Base-by-base conservation (phyloP, 2,329 filamentous ascomycete genomes). In the Torrubiella hemipterigena region DNA sequence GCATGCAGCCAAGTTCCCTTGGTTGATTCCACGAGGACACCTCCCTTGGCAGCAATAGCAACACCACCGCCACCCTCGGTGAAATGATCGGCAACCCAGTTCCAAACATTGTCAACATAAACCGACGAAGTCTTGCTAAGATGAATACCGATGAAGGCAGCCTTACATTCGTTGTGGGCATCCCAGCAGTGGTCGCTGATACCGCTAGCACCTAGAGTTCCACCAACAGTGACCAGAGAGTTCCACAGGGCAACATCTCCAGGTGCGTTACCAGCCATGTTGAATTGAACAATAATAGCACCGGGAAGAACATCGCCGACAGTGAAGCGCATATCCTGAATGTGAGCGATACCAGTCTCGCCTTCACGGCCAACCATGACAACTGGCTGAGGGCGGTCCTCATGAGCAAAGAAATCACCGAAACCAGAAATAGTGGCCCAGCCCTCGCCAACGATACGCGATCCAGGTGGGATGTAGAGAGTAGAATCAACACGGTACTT, bases 381-480 rank as follows among this genome's bases (percentile, higher is more conserved):
- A 13, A 73, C 54, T 2, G 65, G 54, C 25, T 51, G 50, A 0
- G 72, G 70, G 25, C 51, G 52, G 52, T 46, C 33, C 63, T 51
- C 31, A 45, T 54, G 46, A 67, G 74, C 25, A 51, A 57, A 34
- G 41, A 32, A 43, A 27, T 34, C 25, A 8, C 69, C 69, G 6
- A 48, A 49, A 3, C 55, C 68, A 14, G 56, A 61, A 44, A 67
- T 65, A 5, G 57, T 55, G 10, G 68, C 59, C 56, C 67, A 70
- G 5, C 61, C 59, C 47, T 75, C 67, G 13, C 73, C 73, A 9
- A 71, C 55, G 19, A 77, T 61, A 3, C 58, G 56, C 7, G 66
- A 65, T 10, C 64, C 63, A 4, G 38, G 25, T 4, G 47, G 47
- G 14, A 50, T 34, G 16, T 38, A 33, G 4, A 49, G 34, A 5